Percentiles rank a stretch among this genome's conserved stretches.
Conservation (phyloP, 2,329 filamentous ascomycete genomes). For the Podosphaera aphanis region DNA sequence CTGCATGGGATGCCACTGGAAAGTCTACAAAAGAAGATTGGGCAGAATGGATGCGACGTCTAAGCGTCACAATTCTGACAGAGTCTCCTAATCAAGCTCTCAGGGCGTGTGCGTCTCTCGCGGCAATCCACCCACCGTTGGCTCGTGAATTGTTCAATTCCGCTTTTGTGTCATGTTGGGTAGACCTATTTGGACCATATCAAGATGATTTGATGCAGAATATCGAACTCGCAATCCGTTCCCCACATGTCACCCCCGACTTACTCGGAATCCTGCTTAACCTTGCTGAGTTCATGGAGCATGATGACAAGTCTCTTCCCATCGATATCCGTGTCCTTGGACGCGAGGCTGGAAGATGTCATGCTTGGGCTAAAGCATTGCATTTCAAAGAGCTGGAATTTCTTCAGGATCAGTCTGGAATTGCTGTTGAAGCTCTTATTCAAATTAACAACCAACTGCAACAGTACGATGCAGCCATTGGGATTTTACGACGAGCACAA, state of each 20-base stretch:
- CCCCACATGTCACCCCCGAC: constrained; percentile 85
- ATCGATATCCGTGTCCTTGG: constrained; percentile 92
- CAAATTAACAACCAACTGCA: constrained; percentile 99
- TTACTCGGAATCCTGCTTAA: constrained; percentile 85
- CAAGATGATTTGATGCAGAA: constrained; percentile 91
- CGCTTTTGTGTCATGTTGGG: constrained; percentile 97
- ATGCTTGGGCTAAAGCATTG: constrained; percentile 91
- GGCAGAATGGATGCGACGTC: constrained; percentile 95
- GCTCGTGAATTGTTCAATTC: constrained; percentile 94
- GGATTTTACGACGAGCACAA: constrained; percentile 88
- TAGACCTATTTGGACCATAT: constrained; percentile 86
- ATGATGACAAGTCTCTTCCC: constrained; percentile 91
- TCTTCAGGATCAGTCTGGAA: constrained; percentile 86
- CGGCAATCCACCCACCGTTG: constrained; percentile 73
- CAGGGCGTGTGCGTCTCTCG: constrained; percentile 74
- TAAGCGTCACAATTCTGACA: constrained; percentile 82
- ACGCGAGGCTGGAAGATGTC: constrained; percentile 84
- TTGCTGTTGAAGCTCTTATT: constrained; percentile 87
- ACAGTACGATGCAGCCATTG: constrained; percentile 93
- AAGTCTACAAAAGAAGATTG: constrained; percentile 97
- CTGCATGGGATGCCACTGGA: constrained; percentile 88
- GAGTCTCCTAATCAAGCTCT: constrained; percentile 93
- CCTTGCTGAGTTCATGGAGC: constrained; percentile 97
- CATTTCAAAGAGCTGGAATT: constrained; percentile 99
- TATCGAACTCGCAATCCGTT: constrained; percentile 87